Evolutionary conservation across 805 yeast species (phyloP), one percentile per base, ranked within the genome.

Genomic region (Wickerhamiella brachini): DNA sequence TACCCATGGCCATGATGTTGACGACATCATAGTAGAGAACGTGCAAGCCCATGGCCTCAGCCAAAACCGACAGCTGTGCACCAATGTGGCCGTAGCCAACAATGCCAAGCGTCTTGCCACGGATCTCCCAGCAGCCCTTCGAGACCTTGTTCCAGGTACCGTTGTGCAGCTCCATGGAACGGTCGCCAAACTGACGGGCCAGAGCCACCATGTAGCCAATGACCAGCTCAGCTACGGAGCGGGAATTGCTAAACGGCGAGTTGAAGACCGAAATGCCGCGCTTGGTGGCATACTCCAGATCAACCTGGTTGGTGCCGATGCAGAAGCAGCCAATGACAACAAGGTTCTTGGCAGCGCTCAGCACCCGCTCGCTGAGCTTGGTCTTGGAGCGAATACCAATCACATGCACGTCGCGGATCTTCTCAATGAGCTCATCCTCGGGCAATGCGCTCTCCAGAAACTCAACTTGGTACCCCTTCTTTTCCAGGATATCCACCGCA

Each of bases 71-170:
- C 66, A 93, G 80, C 73, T 93, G 98, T 48, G 97, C 73, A 62
- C 98, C 98, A 72, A 93, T 93, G 70, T 93, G 98, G 62, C 98
- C 98, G 65, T 93, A 93, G 60, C 98, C 98, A 41, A 93, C 76
- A 63, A 93, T 93, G 55, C 98, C 98, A 62, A 93, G 76, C 47
- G 98, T 90, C 71, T 93, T 93, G 59, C 98, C 98, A 73, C 98
- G 85, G 60, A 93, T 89, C 73, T 93, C 98, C 97, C 97, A 93
- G 73, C 98, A 93, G 69, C 79, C 88, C 59, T 86, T 76, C 62
- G 85, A 75, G 61, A 90, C 97, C 74, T 93, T 93, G 75, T 93
- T 93, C 98, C 98, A 93, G 56, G 90, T 81, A 58, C 97, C 97
- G 51, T 90, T 78, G 74, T 90, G 98, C 74, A 93, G 67, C 74